A percentile compares a stretch with the other conserved stretches of the same genome.
phyloP scores from a whole-genome alignment of 768 basidiomycete species.

The Austroboletus festivus region DNA sequence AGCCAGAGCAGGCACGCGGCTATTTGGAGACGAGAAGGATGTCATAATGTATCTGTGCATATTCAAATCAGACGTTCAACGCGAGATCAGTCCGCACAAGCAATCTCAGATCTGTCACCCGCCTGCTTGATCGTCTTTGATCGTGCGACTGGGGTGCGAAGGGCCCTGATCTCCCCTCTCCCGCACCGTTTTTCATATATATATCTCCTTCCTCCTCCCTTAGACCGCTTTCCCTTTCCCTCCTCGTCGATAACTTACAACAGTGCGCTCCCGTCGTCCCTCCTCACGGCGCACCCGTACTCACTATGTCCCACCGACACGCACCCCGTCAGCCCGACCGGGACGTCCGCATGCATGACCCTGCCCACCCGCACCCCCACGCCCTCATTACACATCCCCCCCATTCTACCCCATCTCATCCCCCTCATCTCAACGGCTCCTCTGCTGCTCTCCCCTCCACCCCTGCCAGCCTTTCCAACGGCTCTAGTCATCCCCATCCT shows the following conservation, averaged over 20 bases:
- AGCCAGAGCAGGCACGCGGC: conserved; percentile 53
- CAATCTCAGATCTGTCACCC: conserved; percentile 37
- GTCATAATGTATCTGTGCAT: conserved; percentile 29
- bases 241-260: conserved; percentile 37
- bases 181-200: conserved; percentile 49
- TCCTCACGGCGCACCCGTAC: conserved; percentile 24
- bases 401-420: conserved; percentile 31
- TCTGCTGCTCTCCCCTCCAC: conserved; percentile 41
- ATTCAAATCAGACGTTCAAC: conserved; percentile 40
- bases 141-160: conserved; percentile 52
- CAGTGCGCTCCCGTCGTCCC: conserved; percentile 23
- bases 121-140: conserved; percentile 58
- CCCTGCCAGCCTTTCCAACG: conserved; percentile 43
- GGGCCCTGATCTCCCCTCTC: conserved; percentile 43
- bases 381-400: conserved; percentile 41
- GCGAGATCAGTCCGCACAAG: conserved; percentile 35
- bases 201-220: conserved; percentile 46
- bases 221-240: conserved; percentile 49
- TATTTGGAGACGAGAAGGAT: conserved; percentile 42
- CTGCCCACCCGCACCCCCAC: conserved; percentile 41
- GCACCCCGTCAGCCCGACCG: conserved; percentile 57
- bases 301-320: conserved; percentile 58
- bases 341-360: conserved; percentile 64
- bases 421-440: conserved; percentile 54
- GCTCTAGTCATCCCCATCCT: conserved; percentile 36